Base-by-base conservation (phyloP, 2,329 filamentous ascomycete genomes). In the Paecilomyces formosus region DNA sequence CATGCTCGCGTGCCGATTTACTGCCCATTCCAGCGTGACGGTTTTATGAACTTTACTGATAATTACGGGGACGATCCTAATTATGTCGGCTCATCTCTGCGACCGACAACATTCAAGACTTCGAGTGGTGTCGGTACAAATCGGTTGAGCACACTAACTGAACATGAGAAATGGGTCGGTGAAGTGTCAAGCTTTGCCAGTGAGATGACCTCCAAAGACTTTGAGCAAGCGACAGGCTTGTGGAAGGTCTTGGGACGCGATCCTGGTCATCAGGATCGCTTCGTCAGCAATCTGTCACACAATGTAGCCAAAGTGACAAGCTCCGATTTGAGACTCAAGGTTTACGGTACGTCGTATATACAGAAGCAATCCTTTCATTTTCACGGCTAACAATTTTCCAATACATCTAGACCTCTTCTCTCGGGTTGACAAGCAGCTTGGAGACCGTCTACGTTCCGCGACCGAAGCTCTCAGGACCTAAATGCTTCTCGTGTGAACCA, bases 1-100 rank as follows among this genome's bases (percentile, higher is more conserved):
- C 72, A 75, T 60, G 59, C 70, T 15, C 60, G 66, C 12, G 61
- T 57, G 31, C 69, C 66, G 4, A 66, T 78, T 3, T 76, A 82
- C 54, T 78, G 75, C 65, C 88, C 88, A 58, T 84, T 81, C 70
- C 66, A 76, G 60, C 69, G 75, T 3, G 75, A 77, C 54, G 74
- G 75, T 4, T 60, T 65, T 51, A 72, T 70, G 60, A 72, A 69
- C n/a, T 66, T 72, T n/a, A 68, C 65, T 15, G 78, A 77, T 58
- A 86, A 86, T 74, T 84, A 85, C 64, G 84, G 83, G 55, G 76
- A 77, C 24, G 81, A 85, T 67, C 82, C 83, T 9, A 84, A 83
- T 72, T 87, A 86, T 65, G 64, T 72, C 7, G 65, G 66, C 26
- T 72, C 64, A 24, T 63, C 61, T 13, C 55, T 72, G 11, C 63